phyloP scores from a whole-genome alignment of 805 yeast genomes.

The Cyberlindnera americana region DNA sequence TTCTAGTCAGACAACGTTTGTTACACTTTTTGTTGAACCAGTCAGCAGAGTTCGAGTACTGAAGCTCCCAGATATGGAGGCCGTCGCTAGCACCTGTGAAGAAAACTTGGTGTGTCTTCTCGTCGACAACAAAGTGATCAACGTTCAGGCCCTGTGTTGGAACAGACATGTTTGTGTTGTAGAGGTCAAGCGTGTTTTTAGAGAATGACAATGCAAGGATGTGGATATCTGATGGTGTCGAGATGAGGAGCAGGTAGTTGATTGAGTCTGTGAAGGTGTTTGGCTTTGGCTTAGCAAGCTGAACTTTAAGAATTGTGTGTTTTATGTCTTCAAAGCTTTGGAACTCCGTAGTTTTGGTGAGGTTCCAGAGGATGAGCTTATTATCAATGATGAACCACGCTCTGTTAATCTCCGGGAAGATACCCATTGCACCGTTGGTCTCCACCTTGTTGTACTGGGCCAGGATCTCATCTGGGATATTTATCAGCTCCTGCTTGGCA shows the following conservation, averaged over 20 bases:
- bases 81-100: conserved; percentile 82
- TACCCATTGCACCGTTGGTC: conserved; percentile 72
- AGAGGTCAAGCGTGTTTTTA: conserved; percentile 57
- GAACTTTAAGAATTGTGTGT: conserved; percentile 73
- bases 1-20: conserved; percentile 78
- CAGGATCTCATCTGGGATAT: conserved; percentile 77
- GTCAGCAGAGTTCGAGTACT: conserved; percentile 75
- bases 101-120: conserved; percentile 71
- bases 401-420: conserved; percentile 73
- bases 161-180: conserved; percentile 78
- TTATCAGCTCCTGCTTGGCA: conserved; percentile 62
- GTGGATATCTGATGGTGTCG: conserved; percentile 78
- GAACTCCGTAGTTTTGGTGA: conserved; percentile 58
- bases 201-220: conserved; percentile 67
- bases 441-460: conserved; percentile 68
- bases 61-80: conserved; percentile 79
- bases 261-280: conserved; percentile 79
- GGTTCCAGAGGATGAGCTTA: conserved; percentile 82
- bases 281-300: conserved; percentile 75
- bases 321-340: conserved; percentile 79
- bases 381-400: conserved; percentile 86
- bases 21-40: conserved; percentile 85
- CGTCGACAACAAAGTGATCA: conserved; percentile 54
- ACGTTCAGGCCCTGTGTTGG: conserved; percentile 76
- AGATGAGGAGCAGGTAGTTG: conserved; percentile 64